phyloP scores from a whole-genome alignment of 208 protist species.

The Willaertia magna region DNA sequence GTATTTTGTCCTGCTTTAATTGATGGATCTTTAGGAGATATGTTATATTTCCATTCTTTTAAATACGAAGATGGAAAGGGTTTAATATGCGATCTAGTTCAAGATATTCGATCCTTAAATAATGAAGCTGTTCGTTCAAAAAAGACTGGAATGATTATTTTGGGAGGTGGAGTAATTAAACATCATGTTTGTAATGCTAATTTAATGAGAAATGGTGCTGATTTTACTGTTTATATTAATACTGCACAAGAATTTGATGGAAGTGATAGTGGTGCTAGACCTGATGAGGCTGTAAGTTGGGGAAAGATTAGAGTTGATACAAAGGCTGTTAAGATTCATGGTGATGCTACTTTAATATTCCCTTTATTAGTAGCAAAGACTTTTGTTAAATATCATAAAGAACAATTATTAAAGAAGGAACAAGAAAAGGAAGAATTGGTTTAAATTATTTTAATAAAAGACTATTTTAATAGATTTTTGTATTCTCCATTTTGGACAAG shows the following conservation, averaged over 20 bases:
- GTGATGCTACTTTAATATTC: conserved; percentile 88
- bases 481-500: no score
- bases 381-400: conserved; percentile 47
- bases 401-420: not conserved
- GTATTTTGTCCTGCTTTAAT: conserved; percentile 98
- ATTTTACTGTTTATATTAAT: conserved; percentile 93
- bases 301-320: conserved; percentile 90
- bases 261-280: conserved; percentile 87
- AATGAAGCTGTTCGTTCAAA: conserved; percentile 73
- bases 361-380: conserved; percentile 90
- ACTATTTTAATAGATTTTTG: no score
- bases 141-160: conserved; percentile 92
- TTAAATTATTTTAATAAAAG: no score
- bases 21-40: conserved; percentile 97
- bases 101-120: conserved; percentile 92
- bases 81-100: conserved; percentile 60
- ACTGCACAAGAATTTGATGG: conserved; percentile 96
- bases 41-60: conserved; percentile 99
- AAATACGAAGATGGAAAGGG: conserved; percentile 57
- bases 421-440: no score
- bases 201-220: conserved; percentile 97
- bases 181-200: conserved; percentile 99
- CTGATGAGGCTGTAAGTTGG: conserved; percentile 99
- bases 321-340: conserved; percentile 90
- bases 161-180: conserved; percentile 94